phyloP scores from a whole-genome alignment of 495 filamentous ascomycete species.

The Haplographium delicatum region DNA sequence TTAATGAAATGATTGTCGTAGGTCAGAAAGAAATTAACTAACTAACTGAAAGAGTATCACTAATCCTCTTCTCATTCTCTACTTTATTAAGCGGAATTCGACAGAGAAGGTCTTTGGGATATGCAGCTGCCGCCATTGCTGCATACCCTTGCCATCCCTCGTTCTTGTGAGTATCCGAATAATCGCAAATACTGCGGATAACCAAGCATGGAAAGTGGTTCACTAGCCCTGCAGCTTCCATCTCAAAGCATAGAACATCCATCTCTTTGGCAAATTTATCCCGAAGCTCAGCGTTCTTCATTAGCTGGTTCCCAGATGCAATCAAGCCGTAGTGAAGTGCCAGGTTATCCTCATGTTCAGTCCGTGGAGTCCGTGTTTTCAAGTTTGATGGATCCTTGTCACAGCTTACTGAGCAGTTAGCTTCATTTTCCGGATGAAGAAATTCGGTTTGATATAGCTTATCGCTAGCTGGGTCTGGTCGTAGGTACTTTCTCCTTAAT shows the following conservation, averaged over 20 bases:
- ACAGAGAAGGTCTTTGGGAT: conserved; percentile 31
- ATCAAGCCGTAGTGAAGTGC: conserved; percentile 32
- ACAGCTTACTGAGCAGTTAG: conserved; percentile 24
- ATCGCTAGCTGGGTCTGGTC: conserved; percentile 28
- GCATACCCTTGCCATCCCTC: conserved; percentile 35
- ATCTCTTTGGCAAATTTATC: conserved; percentile 12
- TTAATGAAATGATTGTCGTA: no score
- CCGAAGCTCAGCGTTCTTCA: conserved; percentile 19
- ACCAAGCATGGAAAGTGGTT: conserved; percentile 17
- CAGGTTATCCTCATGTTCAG: conserved; percentile 25
- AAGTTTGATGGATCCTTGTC: conserved; percentile 23
- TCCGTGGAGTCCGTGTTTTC: conserved; percentile 24
- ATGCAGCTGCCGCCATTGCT: conserved; percentile 34
- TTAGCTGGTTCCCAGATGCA: conserved; percentile 25
- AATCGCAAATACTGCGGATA: conserved; percentile 39
- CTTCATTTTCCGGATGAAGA: conserved; percentile 23
- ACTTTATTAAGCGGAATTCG: conserved; percentile 3
- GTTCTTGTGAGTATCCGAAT: conserved; percentile 36
- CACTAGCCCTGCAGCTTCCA: conserved; percentile 32
- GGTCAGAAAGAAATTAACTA: no score
- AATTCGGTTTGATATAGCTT: conserved; percentile 29
- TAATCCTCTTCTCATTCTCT: conserved; percentile 4
- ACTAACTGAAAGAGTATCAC: conserved; percentile 7
- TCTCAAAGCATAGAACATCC: conserved; percentile 32
- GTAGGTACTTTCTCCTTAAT: conserved; percentile 25